Conservation (phyloP, 495 filamentous ascomycete genomes). For the Pyrenula massariospora region DNA sequence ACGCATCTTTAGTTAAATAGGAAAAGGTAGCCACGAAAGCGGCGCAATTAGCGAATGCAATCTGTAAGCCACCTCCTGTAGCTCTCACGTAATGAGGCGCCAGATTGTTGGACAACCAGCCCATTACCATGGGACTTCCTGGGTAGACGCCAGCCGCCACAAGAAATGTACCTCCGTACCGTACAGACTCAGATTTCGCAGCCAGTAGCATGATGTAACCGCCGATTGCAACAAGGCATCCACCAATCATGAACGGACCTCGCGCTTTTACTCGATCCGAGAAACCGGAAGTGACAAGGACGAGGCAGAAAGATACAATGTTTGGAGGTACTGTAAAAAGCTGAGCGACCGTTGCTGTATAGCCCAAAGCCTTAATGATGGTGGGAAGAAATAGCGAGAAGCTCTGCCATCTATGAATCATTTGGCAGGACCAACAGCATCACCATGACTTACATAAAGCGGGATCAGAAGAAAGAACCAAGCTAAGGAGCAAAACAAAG, state of each 20-base stretch:
- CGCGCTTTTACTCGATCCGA: slow-evolving; percentile 27
- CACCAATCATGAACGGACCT: slow-evolving; percentile 29
- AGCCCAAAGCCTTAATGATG: slow-evolving; percentile 37
- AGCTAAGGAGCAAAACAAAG: slow-evolving; percentile 23
- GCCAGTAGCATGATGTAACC: slow-evolving; percentile 25
- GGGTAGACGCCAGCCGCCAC: slow-evolving; percentile 10
- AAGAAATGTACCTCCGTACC: slow-evolving; percentile 16
- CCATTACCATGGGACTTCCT: slow-evolving; percentile 4
- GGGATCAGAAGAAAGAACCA: slow-evolving; percentile 29
- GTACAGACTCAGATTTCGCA: slow-evolving; percentile 10
- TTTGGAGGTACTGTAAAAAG: slow-evolving; percentile 40
- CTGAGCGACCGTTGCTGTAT: slow-evolving; percentile 33
- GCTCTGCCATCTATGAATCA: slow-evolving; percentile 1
- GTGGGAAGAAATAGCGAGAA: slow-evolving; percentile 38
- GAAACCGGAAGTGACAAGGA: slow-evolving; percentile 22
- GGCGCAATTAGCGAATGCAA: slow-evolving; percentile 33
- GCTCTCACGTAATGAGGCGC: slow-evolving; percentile 37
- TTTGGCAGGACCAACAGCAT: not conserved
- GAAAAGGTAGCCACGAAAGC: slow-evolving; percentile 42
- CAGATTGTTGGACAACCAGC: slow-evolving; percentile 30
- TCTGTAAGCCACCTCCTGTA: slow-evolving; percentile 30
- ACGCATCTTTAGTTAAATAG: slow-evolving; percentile 32
- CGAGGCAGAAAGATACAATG: slow-evolving; percentile 30
- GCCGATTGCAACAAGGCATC: slow-evolving; percentile 22
- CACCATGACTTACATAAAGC: slow-evolving; percentile 14